Conservation (phyloP, 2,329 filamentous ascomycete genomes). For the Myriosclerotinia scirpicola region DNA sequence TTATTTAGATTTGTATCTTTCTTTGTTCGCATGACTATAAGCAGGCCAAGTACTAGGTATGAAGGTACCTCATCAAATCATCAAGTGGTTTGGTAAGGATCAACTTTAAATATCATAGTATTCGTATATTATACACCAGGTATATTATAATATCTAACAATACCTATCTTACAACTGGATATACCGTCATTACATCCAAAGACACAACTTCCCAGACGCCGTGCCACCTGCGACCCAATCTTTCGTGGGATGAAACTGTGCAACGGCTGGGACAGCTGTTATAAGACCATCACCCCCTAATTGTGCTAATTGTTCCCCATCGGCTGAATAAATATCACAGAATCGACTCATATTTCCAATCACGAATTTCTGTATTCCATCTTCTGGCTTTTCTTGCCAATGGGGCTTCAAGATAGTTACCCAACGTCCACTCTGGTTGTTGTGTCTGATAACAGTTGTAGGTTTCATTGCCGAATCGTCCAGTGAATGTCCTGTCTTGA, state of each 20-base stretch:
- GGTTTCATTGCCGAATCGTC: slow-evolving; percentile 66
- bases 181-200: slow-evolving; percentile 69
- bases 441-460: slow-evolving; percentile 69
- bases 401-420: slow-evolving; percentile 81
- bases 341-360: slow-evolving; percentile 99
- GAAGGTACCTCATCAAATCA: too few species aligned
- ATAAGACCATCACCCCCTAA: slow-evolving; percentile 78
- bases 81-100: too few species aligned
- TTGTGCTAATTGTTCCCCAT: slow-evolving; percentile 86
- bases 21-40: too few species aligned
- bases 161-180: neutral
- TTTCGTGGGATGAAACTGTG: slow-evolving; percentile 80
- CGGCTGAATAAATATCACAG: slow-evolving; percentile 81
- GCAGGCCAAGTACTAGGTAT: too few species aligned
- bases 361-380: slow-evolving; percentile 81
- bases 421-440: slow-evolving; percentile 95
- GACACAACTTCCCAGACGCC: slow-evolving; percentile 84
- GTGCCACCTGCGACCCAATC: slow-evolving; percentile 95
- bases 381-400: slow-evolving; percentile 79
- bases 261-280: slow-evolving; percentile 90
- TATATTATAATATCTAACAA: neutral
- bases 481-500: slow-evolving; percentile 59
- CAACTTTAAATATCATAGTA: neutral
- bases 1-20: too few species aligned
- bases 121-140: slow-evolving; percentile 7